Conservation (phyloP, 768 basidiomycete species). For the Pholiota microspora region DNA sequence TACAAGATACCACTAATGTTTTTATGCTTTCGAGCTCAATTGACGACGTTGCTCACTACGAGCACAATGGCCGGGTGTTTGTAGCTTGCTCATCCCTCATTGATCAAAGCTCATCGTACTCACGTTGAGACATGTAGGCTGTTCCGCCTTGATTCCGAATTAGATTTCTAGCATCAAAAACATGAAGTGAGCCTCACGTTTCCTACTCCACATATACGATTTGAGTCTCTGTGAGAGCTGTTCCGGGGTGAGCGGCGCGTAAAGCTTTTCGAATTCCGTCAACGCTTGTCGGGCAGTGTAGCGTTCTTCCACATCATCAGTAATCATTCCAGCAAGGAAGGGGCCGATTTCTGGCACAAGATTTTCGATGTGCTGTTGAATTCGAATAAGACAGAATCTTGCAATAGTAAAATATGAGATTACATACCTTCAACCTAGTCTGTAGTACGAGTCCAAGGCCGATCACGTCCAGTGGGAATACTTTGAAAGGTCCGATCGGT, state of each 20-base stretch:
- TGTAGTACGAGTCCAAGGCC: not conserved
- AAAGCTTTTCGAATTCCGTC: not conserved
- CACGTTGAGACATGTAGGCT: too few relatives aligned
- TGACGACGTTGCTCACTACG: too few relatives aligned
- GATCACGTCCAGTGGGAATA: conserved; percentile 3
- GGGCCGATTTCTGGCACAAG: not conserved
- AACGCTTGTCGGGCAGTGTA: not conserved
- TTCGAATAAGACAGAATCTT: too few relatives aligned
- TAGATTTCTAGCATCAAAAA: too few relatives aligned
- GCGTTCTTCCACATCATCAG: not conserved
- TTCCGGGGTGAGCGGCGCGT: not conserved
- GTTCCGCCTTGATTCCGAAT: too few relatives aligned
- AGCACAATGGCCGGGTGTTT: too few relatives aligned
- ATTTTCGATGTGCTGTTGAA: not conserved
- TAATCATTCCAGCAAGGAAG: not conserved
- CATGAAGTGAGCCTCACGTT: too few relatives aligned
- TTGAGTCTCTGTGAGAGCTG: not conserved
- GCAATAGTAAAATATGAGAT: too few relatives aligned
- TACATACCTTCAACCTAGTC: not conserved
- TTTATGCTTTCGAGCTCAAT: not conserved
- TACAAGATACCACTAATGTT: not conserved
- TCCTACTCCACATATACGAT: not conserved
- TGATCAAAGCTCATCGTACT: too few relatives aligned
- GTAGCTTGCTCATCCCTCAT: too few relatives aligned
- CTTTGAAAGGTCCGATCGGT: conserved; percentile 5